Conservation (phyloP, 164 flowering plant species). For the Buxus sempervirens region DNA sequence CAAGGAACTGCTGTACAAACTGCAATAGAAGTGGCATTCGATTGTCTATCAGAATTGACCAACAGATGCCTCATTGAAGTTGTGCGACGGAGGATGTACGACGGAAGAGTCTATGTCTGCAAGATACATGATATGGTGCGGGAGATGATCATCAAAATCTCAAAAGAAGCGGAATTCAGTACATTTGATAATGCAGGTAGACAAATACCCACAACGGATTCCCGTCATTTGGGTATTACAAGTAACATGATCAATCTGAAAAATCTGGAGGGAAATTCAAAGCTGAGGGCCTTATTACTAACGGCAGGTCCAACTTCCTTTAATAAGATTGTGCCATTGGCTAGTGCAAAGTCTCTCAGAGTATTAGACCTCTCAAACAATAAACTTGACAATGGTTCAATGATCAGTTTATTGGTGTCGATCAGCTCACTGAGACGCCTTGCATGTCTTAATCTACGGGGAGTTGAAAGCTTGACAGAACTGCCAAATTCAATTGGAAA, state of each 20-base stretch:
- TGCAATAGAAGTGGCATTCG: conserved; percentile 14
- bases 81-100: conserved; percentile 13
- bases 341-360: conserved; percentile 14
- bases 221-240: conserved; percentile 12
- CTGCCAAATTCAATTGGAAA: conserved; percentile 15
- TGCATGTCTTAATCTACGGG: conserved; percentile 17
- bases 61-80: conserved; percentile 23
- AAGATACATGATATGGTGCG: conserved; percentile 27
- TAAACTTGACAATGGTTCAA: neutral
- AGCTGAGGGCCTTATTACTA: conserved; percentile 20
- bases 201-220: neutral
- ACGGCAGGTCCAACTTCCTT: conserved; percentile 2
- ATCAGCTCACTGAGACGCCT: conserved; percentile 17
- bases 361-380: conserved; percentile 20
- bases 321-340: neutral
- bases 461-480: conserved; percentile 1
- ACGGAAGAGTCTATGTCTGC: conserved; percentile 26
- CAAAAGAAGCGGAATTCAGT: conserved; percentile 18
- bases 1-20: conserved; percentile 6
- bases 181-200: conserved; percentile 11
- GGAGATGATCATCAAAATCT: conserved; percentile 16
- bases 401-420: conserved; percentile 9
- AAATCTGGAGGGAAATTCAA: conserved; percentile 3
- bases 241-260: neutral
- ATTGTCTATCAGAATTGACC: conserved; percentile 11